Conservation (phyloP, 2,329 filamentous ascomycete species). For the Colletotrichum chlorophyti region DNA sequence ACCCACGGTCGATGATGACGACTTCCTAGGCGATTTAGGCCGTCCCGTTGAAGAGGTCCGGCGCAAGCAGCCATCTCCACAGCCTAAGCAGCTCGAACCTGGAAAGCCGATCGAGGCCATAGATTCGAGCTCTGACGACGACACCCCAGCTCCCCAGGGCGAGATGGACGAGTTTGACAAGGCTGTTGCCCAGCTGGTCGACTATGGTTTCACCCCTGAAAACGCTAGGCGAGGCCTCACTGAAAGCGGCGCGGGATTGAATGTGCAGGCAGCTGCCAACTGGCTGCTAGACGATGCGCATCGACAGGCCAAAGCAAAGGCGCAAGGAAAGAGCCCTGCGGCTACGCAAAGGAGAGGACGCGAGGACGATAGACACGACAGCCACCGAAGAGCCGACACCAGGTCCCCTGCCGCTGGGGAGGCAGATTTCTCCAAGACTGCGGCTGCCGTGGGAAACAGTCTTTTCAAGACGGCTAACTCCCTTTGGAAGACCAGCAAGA, state of each 20-base stretch:
- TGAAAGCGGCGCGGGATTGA: conserved; percentile 78
- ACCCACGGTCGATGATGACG: conserved; percentile 55
- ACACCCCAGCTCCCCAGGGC: conserved; percentile 37
- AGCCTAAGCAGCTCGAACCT: conserved; percentile 53
- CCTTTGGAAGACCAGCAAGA: conserved; percentile 93
- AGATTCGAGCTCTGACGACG: conserved; percentile 54
- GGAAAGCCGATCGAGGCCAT: conserved; percentile 63
- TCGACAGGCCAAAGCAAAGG: conserved; percentile 78
- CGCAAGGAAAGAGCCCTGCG: conserved; percentile 57
- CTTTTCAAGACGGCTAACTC: conserved; percentile 94
- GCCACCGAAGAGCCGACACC: conserved; percentile 50
- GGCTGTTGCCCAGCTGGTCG: conserved; percentile 86
- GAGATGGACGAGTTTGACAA: conserved; percentile 65
- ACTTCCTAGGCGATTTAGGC: conserved; percentile 69
- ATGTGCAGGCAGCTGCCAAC: conserved; percentile 86
- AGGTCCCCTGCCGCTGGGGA: conserved; percentile 65
- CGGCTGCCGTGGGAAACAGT: conserved; percentile 81
- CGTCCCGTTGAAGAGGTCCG: conserved; percentile 71
- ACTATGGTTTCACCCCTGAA: conserved; percentile 91
- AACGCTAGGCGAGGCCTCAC: conserved; percentile 82
- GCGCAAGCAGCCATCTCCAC: conserved; percentile 48
- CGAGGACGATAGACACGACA: conserved; percentile 35
- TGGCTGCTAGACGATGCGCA: conserved; percentile 94
- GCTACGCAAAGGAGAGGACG: conserved; percentile 48
- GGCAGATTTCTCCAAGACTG: conserved; percentile 79